phyloP scores from a whole-genome alignment of 805 yeast genomes.

The Barnettozyma sp. region DNA sequence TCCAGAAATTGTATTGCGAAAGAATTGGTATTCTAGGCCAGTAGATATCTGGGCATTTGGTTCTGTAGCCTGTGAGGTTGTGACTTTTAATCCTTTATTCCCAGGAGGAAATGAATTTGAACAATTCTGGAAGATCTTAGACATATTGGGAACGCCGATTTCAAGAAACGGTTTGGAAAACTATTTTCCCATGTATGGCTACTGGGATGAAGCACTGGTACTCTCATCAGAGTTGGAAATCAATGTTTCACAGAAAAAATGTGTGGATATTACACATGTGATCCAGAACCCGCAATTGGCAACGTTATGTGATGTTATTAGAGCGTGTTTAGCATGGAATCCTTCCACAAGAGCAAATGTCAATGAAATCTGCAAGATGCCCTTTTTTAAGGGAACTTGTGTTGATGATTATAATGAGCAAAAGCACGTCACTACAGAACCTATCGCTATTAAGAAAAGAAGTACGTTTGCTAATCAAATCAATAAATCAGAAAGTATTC shows the following conservation, averaged over 20 bases:
- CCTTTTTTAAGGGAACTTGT: slow-evolving; percentile 47
- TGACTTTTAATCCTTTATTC: slow-evolving; percentile 69
- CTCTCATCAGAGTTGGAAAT: slow-evolving; percentile 52
- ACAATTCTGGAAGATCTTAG: slow-evolving; percentile 64
- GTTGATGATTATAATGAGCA: slow-evolving; percentile 17
- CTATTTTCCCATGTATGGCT: slow-evolving; percentile 54
- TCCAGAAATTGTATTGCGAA: slow-evolving; percentile 70
- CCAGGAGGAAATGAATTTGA: slow-evolving; percentile 79
- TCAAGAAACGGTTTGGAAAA: slow-evolving; percentile 21
- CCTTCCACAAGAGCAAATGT: slow-evolving; percentile 59
- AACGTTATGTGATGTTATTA: slow-evolving; percentile 32
- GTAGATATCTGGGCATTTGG: slow-evolving; percentile 88
- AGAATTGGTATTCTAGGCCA: slow-evolving; percentile 55
- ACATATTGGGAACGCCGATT: slow-evolving; percentile 68
- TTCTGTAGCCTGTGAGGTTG: slow-evolving; percentile 65
- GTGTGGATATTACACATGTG: slow-evolving; percentile 39
- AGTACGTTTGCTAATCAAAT: slow-evolving; percentile 5
- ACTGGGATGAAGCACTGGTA: slow-evolving; percentile 57
- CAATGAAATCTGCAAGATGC: slow-evolving; percentile 38
- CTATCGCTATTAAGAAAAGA: not conserved
- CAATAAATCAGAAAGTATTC: slow-evolving; percentile 14
- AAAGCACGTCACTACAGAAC: not conserved
- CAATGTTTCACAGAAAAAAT: slow-evolving; percentile 46
- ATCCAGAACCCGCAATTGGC: slow-evolving; percentile 39
- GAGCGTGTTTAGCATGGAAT: slow-evolving; percentile 66